These are phyloP conservation scores for Neurospora sublineolata DNA, from an alignment of 495 filamentous ascomycete species.

Conservation along the genomic window DNA sequence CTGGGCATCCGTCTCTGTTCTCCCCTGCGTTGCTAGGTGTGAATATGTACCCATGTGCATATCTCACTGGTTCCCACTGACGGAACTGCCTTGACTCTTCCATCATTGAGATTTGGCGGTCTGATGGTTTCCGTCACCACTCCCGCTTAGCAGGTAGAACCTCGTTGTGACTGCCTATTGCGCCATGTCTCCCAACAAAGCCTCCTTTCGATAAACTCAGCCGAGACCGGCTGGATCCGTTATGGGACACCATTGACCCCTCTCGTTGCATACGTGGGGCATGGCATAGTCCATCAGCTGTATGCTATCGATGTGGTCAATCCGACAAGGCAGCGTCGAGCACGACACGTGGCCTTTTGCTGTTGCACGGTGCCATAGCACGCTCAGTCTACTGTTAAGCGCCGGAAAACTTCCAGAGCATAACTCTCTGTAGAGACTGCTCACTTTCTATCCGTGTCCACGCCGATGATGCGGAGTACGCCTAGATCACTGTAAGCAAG, in stretches of 20 bases:
- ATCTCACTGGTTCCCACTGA: background rate
- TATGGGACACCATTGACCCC: background rate
- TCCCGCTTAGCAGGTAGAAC: background rate
- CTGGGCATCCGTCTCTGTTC: background rate
- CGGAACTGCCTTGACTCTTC: background rate
- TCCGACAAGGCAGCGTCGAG: background rate
- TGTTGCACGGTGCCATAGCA: background rate
- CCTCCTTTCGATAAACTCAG: background rate
- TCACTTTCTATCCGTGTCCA: slow-evolving; percentile 33
- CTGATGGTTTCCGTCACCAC: background rate
- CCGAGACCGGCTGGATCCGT: background rate
- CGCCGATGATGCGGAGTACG: slow-evolving; percentile 71
- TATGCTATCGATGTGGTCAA: background rate
- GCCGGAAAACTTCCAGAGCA: background rate
- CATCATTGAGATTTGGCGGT: background rate
- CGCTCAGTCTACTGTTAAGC: background rate
- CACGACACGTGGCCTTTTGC: background rate
- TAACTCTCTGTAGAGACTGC: background rate
- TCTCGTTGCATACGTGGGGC: background rate
- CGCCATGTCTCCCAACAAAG: background rate
- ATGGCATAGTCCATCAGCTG: background rate
- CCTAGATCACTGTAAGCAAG: slow-evolving; percentile 78
- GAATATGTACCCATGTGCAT: background rate
- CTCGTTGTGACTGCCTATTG: background rate
- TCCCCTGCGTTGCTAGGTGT: background rate